Evolutionary conservation across 495 filamentous ascomycete species (phyloP), one percentile per base, ranked within the genome.

Genomic region (Neurospora tetraspora): DNA sequence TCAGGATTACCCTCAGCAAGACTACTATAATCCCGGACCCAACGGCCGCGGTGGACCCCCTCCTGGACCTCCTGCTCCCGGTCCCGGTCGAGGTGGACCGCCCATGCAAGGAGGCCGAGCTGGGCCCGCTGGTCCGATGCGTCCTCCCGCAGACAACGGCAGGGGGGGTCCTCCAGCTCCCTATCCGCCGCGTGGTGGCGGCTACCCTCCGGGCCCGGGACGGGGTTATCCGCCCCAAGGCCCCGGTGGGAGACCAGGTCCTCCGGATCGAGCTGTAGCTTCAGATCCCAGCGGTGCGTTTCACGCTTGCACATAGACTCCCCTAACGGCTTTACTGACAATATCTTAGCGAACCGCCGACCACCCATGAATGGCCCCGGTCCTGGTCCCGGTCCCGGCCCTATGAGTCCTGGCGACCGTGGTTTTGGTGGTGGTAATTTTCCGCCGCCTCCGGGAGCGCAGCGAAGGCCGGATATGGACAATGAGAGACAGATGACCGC

Each of bases 391-490:
- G 53, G 47, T 14, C 47, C 45, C 14, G 42, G 69, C 27, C 68
- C 75, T 4, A 69, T 71, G 39, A 79, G 75, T 43, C 86, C 89
- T 10, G 83, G 85, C 12, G 83, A 83, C 5, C 76, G 83, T 47
- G 80, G 86, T n/a, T 91, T 87, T 77, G 90, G 74, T 5, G 72
- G 91, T 65, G 90, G 89, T 74, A 88, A 91, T 5, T 93, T 92
- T 73, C 90, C 91, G 14, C 83, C 86, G 2, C 92, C 92, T 72
- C 88, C 88, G 0, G 85, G 85, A 39, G 79, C 82, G 61, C 82
- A 83, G 45, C 84, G 84, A 53, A 85, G 81, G 72, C 83, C 82
- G 2, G 83, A 85, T 65, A 53, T 81, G 34, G 80, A 84, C 42
- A 80, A 86, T 73, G 82, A 39, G 39, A 39, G 39, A 39, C 39